These are phyloP conservation scores for Fraxinus albicans DNA, from an alignment of 305 asterid species.

Conservation along the genomic window DNA sequence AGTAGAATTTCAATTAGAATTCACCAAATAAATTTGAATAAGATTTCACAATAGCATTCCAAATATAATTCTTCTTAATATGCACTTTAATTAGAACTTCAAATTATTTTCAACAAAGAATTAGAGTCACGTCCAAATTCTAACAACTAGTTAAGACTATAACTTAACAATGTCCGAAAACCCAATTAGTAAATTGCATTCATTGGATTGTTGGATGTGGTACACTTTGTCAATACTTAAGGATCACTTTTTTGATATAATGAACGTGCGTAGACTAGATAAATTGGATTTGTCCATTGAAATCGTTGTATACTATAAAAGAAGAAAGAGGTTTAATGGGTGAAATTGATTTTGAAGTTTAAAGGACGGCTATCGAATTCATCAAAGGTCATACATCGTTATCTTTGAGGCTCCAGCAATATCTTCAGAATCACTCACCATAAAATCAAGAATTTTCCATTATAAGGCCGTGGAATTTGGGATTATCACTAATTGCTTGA, in stretches of 20 bases:
- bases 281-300: too few relatives aligned
- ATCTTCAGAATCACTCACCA: slow-evolving; percentile 15
- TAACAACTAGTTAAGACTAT: too few relatives aligned
- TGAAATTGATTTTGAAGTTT: not conserved
- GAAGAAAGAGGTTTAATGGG: too few relatives aligned
- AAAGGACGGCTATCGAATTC: slow-evolving; percentile 15
- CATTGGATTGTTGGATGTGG: not conserved
- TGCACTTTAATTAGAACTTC: too few relatives aligned
- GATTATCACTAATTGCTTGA: slow-evolving; percentile 13
- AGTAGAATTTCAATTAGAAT: too few relatives aligned
- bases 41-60: too few relatives aligned
- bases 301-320: too few relatives aligned
- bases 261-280: not conserved
- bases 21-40: too few relatives aligned
- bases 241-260: not conserved
- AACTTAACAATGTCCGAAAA: too few relatives aligned
- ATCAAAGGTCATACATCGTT: slow-evolving; percentile 15
- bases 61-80: too few relatives aligned
- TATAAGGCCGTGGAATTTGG: not conserved
- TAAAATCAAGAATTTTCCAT: slow-evolving; percentile 20
- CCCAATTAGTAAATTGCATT: not conserved
- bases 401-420: not conserved
- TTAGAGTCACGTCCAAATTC: too few relatives aligned
- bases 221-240: not conserved
- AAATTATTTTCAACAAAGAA: too few relatives aligned